phyloP scores from a whole-genome alignment of 257 asterid genomes.

The Fraxinus excelsior region DNA sequence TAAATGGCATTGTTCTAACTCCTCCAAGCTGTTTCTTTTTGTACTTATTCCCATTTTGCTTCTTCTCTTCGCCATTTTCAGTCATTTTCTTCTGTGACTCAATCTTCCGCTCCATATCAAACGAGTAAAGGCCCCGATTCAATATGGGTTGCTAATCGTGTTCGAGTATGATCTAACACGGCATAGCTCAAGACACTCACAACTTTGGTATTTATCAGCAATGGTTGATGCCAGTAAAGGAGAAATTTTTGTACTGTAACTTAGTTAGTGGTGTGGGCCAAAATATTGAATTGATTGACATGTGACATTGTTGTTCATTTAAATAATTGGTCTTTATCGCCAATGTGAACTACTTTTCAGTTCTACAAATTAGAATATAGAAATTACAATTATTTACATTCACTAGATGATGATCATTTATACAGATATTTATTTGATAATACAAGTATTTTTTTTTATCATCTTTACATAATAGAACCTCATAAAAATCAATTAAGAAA shows the following conservation, averaged over 20 bases:
- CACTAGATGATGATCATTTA: too few relatives aligned
- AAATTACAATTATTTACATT: too few relatives aligned
- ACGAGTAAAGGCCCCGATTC: background rate
- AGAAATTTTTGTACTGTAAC: background rate
- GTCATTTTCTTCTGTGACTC: slow-evolving; percentile 35
- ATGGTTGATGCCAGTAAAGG: background rate
- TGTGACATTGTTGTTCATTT: slow-evolving; percentile 28
- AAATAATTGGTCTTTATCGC: too few relatives aligned
- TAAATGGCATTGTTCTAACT: slow-evolving; percentile 76
- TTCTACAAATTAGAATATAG: too few relatives aligned
- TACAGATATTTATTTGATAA: too few relatives aligned
- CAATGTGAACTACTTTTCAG: too few relatives aligned
- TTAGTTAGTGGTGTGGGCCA: slow-evolving; percentile 31
- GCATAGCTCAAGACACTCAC: background rate
- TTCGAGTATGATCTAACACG: too few relatives aligned
- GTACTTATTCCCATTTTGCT: slow-evolving; percentile 2
- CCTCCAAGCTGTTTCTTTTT: slow-evolving; percentile 57
- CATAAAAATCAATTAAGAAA: too few relatives aligned
- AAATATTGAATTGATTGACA: slow-evolving; percentile 27
- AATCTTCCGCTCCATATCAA: slow-evolving; percentile 23
- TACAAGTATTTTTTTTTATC: too few relatives aligned
- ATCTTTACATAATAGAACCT: too few relatives aligned
- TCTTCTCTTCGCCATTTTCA: slow-evolving; percentile 42
- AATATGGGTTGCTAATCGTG: too few relatives aligned
- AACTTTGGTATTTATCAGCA: background rate